A percentile compares a stretch with the other conserved stretches of the same genome.
Evolutionary conservation across 768 basidiomycete species (phyloP).

Genomic region (Mycena crocata): DNA sequence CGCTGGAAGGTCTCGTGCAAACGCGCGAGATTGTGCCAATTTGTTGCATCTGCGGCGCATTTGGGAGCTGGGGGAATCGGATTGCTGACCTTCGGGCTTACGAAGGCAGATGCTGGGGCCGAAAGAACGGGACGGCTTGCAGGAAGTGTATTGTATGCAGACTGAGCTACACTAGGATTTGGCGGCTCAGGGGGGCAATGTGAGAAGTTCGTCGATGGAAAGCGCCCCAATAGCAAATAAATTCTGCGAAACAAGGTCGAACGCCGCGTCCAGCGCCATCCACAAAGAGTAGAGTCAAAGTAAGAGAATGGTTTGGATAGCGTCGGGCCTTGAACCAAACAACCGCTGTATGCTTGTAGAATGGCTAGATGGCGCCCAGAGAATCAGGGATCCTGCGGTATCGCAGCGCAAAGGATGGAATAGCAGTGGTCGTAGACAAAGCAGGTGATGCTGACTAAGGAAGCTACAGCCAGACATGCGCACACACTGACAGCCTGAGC

Average conservation of each 20-base stretch:
- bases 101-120: background rate
- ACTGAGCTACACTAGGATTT: background rate
- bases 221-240: background rate
- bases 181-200: slow-evolving; percentile 2
- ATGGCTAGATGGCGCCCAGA: too few species aligned
- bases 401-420: too few species aligned
- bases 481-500: too few species aligned
- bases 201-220: slow-evolving; percentile 4
- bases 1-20: slow-evolving; percentile 58
- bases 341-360: too few species aligned
- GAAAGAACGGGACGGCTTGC: background rate
- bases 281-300: background rate
- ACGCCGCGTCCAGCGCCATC: background rate
- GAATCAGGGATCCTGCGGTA: too few species aligned
- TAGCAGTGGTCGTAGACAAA: too few species aligned
- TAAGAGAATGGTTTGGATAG: background rate
- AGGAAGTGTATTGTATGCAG: background rate
- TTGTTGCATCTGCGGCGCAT: background rate
- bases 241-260: background rate
- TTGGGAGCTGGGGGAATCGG: background rate
- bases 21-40: slow-evolving; percentile 42
- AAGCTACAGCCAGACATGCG: too few species aligned
- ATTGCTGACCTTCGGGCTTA: background rate
- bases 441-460: too few species aligned
- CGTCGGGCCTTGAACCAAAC: background rate